Evolutionary conservation across 352 stramenopile species (phyloP).

Genomic region (Detonula confervacea): DNA sequence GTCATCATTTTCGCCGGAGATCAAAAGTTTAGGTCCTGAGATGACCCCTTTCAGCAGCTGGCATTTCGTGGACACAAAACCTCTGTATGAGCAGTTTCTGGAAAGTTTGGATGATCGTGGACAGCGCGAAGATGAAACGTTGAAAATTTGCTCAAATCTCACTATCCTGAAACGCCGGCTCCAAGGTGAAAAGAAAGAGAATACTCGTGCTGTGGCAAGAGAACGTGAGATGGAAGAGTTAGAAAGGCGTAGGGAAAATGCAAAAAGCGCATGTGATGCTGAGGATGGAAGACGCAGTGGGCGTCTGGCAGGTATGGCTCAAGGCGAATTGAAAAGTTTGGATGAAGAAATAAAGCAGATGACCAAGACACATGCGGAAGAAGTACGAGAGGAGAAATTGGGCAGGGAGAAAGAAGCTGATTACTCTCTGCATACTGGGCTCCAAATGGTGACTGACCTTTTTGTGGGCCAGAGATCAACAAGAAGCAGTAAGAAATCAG

Average conservation of each 20-base stretch:
- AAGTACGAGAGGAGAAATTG: slow-evolving; percentile 46
- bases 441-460: slow-evolving; percentile 55
- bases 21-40: slow-evolving; percentile 44
- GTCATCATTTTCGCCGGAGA: slow-evolving; percentile 42
- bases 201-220: slow-evolving; percentile 36
- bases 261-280: slow-evolving; percentile 61
- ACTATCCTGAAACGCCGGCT: slow-evolving; percentile 56
- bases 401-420: slow-evolving; percentile 41
- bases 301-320: slow-evolving; percentile 60
- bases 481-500: slow-evolving; percentile 41
- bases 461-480: slow-evolving; percentile 27
- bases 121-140: slow-evolving; percentile 64
- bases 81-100: slow-evolving; percentile 72
- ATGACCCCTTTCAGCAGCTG: slow-evolving; percentile 63
- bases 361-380: slow-evolving; percentile 35
- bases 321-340: slow-evolving; percentile 63
- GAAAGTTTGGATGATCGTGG: slow-evolving; percentile 74
- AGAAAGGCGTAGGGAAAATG: slow-evolving; percentile 69
- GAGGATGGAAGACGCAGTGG: slow-evolving; percentile 74
- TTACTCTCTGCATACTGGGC: slow-evolving; percentile 68
- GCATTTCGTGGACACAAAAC: slow-evolving; percentile 77
- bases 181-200: slow-evolving; percentile 54
- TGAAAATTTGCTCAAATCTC: slow-evolving; percentile 38
- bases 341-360: slow-evolving; percentile 57
- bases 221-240: slow-evolving; percentile 69